Percentiles rank a stretch among this genome's conserved stretches.
These are phyloP conservation scores for Pneumocystis jirovecii DNA, from an alignment of 1,139 yeast genomes.

Conservation along the genomic window DNA sequence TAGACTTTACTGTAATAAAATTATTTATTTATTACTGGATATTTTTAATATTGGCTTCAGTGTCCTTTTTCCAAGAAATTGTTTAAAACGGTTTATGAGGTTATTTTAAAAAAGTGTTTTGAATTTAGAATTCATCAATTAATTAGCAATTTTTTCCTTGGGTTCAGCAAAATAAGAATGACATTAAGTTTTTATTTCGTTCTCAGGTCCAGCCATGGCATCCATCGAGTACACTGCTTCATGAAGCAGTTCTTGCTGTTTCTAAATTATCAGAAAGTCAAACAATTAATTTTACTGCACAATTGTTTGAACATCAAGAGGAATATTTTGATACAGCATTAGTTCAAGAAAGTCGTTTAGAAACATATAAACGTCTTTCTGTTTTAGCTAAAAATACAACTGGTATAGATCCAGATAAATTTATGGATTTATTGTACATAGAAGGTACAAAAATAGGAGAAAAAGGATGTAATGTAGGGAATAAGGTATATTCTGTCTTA, in stretches of 20 bases:
- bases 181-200: conserved; percentile 34
- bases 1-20: neutral
- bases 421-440: conserved; percentile 22
- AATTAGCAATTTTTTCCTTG: conserved; percentile 28
- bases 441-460: conserved; percentile 16
- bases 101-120: conserved; percentile 39
- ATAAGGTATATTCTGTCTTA: conserved; percentile 20
- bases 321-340: conserved; percentile 27
- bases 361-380: conserved; percentile 43
- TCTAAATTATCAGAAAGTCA: conserved; percentile 42
- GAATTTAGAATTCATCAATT: conserved; percentile 30
- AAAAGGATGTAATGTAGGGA: conserved; percentile 38
- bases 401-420: conserved; percentile 21
- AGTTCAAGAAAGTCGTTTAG: conserved; percentile 38
- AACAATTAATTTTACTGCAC: conserved; percentile 50
- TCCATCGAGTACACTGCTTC: conserved; percentile 48
- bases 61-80: conserved; percentile 63
- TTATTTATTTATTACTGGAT: neutral
- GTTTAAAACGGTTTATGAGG: conserved; percentile 38
- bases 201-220: conserved; percentile 84
- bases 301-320: conserved; percentile 31
- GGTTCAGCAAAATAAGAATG: conserved; percentile 18
- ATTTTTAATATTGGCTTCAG: conserved; percentile 19
- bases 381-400: conserved; percentile 33
- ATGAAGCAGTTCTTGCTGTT: conserved; percentile 61